Evolutionary conservation across 768 basidiomycete genomes (phyloP).

Genomic region (Lyophyllum shimeji): DNA sequence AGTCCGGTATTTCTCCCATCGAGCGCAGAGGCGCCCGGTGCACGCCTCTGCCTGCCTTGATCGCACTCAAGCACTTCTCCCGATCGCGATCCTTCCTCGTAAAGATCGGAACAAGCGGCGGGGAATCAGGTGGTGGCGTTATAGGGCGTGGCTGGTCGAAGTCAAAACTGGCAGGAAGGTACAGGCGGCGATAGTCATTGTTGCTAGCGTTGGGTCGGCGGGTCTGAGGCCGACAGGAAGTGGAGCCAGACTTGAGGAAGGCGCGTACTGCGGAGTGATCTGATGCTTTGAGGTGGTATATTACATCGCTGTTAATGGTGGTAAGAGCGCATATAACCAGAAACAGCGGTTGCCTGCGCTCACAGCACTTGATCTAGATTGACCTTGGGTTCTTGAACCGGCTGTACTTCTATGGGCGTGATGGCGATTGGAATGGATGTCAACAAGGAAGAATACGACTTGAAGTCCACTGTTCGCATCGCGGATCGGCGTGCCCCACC

Average conservation of each 20-base stretch:
- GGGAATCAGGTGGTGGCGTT: conserved; percentile 23
- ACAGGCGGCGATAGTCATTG: conserved; percentile 12
- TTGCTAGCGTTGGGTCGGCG: not conserved
- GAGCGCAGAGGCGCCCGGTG: conserved; percentile 12
- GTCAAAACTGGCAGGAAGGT: conserved; percentile 14
- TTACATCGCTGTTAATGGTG: conserved; percentile 11
- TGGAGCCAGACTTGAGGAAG: conserved; percentile 14
- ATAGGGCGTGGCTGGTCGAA: conserved; percentile 22
- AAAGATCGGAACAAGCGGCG: conserved; percentile 31
- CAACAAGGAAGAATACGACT: conserved; percentile 22
- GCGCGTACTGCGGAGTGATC: conserved; percentile 21
- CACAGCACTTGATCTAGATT: conserved; percentile 41
- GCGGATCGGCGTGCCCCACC: conserved; percentile 5
- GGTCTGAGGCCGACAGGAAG: conserved; percentile 7
- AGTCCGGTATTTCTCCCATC: conserved; percentile 41
- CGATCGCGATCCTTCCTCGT: conserved; percentile 15
- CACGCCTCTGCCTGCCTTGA: not conserved
- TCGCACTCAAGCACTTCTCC: not conserved
- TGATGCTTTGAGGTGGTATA: conserved; percentile 16
- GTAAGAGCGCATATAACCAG: not conserved
- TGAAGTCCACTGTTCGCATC: conserved; percentile 12
- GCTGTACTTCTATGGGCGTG: conserved; percentile 25
- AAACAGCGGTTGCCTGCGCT: conserved; percentile 15
- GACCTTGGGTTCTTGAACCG: conserved; percentile 28
- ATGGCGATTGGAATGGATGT: conserved; percentile 19